Conservation (phyloP, 352 stramenopile species). For the Phytophthora pisi region DNA sequence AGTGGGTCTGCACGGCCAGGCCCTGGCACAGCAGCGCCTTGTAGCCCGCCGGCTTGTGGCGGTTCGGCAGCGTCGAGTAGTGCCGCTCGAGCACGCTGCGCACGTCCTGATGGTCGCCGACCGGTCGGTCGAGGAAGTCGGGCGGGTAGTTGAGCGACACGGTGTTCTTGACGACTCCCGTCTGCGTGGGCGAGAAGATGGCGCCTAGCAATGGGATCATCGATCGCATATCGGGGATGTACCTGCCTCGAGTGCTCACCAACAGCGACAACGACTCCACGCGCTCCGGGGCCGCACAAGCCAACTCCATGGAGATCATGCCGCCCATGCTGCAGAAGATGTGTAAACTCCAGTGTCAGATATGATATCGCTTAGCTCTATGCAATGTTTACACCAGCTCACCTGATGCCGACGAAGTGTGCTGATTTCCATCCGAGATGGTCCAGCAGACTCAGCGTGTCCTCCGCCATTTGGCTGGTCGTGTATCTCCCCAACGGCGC, state of each 20-base stretch:
- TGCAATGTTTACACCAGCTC: slow-evolving; percentile 1
- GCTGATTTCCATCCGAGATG: slow-evolving; percentile 43
- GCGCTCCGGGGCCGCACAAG: slow-evolving; percentile 35
- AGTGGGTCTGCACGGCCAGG: slow-evolving; percentile 44
- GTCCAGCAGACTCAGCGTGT: slow-evolving; percentile 44
- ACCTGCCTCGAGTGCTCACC: slow-evolving; percentile 42
- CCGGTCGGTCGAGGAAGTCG: slow-evolving; percentile 35
- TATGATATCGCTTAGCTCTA: slow-evolving; percentile 15
- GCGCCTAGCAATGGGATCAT: slow-evolving; percentile 32
- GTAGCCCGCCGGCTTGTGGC: slow-evolving; percentile 28
- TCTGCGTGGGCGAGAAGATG: slow-evolving; percentile 42
- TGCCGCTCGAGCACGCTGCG: slow-evolving; percentile 29
- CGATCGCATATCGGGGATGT: slow-evolving; percentile 39
- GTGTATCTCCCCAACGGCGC: slow-evolving; percentile 46
- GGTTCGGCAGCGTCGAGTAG: slow-evolving; percentile 24
- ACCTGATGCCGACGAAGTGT: slow-evolving; percentile 51
- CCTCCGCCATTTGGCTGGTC: slow-evolving; percentile 49
- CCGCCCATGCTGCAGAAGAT: slow-evolving; percentile 43
- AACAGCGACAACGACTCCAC: slow-evolving; percentile 53
- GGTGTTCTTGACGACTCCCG: slow-evolving; percentile 35
- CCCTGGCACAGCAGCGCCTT: slow-evolving; percentile 38
- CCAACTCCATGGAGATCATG: slow-evolving; percentile 59
- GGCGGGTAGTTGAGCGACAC: slow-evolving; percentile 49
- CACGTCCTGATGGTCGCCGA: slow-evolving; percentile 34
- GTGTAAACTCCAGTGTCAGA: slow-evolving; percentile 1